Evolutionary conservation across 345 rosid genomes (phyloP).

Genomic region (Boechera divaricarpa): DNA sequence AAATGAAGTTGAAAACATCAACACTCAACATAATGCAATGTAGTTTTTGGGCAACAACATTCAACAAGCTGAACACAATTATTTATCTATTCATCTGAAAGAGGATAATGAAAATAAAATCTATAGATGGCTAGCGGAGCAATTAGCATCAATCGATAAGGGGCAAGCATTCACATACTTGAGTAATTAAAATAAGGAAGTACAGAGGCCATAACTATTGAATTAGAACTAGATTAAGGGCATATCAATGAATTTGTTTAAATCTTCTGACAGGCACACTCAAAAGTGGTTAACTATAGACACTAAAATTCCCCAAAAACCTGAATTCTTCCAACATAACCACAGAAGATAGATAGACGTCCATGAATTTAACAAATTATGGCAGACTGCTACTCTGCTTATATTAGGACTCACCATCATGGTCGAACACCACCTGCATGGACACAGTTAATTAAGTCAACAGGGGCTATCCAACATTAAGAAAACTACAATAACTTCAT

Average conservation of each 20-base stretch:
- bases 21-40: background rate
- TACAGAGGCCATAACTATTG: constrained; percentile 9
- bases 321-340: constrained; percentile 4
- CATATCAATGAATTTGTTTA: background rate
- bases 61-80: background rate
- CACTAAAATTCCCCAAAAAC: background rate
- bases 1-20: constrained; percentile 21
- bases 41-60: constrained; percentile 5
- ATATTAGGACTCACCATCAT: constrained; percentile 76
- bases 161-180: constrained; percentile 15
- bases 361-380: constrained; percentile 10
- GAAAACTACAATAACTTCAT: constrained; percentile 19
- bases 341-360: constrained; percentile 13
- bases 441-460: constrained; percentile 27
- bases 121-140: constrained; percentile 1
- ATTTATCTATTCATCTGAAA: background rate
- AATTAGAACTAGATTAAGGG: constrained; percentile 16
- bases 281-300: constrained; percentile 13
- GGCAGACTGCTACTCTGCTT: constrained; percentile 14
- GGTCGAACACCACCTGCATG: constrained; percentile 96
- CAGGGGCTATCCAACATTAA: background rate
- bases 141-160: constrained; percentile 11
- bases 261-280: constrained; percentile 9
- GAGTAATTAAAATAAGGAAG: background rate
- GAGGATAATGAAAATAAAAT: background rate